phyloP scores from a whole-genome alignment of 2,329 filamentous ascomycete genomes.

The Neofusicoccum parvum region DNA sequence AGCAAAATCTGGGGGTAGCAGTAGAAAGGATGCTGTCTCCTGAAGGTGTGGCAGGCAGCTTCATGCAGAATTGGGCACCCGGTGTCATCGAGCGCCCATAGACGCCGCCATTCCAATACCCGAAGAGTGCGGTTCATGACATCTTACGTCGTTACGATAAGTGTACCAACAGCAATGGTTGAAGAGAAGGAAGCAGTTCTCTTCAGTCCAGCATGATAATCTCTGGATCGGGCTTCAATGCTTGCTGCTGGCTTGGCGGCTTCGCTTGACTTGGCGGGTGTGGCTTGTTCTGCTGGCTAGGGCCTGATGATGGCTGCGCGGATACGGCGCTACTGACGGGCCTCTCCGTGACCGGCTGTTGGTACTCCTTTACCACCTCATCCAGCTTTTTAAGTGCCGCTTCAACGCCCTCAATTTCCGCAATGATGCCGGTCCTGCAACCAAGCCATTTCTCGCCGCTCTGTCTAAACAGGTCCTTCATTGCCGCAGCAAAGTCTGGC shows the following conservation, averaged over 20 bases:
- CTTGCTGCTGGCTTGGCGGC: not conserved
- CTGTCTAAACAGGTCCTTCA: constrained; percentile 37
- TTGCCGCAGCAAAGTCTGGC: constrained; percentile 32
- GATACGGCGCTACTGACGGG: not conserved
- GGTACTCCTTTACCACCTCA: constrained; percentile 32
- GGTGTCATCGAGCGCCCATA: not conserved
- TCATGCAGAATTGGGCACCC: not conserved
- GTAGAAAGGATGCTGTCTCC: not conserved
- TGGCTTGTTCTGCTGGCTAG: constrained; percentile 1
- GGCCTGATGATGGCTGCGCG: not conserved
- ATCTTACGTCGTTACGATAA: constrained; percentile 2
- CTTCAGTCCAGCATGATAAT: constrained; percentile 18
- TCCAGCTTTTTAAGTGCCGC: constrained; percentile 42
- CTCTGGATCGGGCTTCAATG: constrained; percentile 8
- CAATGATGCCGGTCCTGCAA: constrained; percentile 40
- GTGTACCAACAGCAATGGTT: not conserved
- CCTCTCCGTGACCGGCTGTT: not conserved
- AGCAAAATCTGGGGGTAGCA: not conserved
- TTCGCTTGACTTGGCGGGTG: not conserved
- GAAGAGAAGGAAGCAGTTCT: not conserved
- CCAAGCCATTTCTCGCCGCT: constrained; percentile 40
- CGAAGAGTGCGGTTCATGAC: not conserved
- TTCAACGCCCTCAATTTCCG: constrained; percentile 37
- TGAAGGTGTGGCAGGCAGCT: not conserved
- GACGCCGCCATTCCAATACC: not conserved